These are phyloP conservation scores for Leccinum obscurum DNA, from an alignment of 768 basidiomycete species.

Conservation along the genomic window DNA sequence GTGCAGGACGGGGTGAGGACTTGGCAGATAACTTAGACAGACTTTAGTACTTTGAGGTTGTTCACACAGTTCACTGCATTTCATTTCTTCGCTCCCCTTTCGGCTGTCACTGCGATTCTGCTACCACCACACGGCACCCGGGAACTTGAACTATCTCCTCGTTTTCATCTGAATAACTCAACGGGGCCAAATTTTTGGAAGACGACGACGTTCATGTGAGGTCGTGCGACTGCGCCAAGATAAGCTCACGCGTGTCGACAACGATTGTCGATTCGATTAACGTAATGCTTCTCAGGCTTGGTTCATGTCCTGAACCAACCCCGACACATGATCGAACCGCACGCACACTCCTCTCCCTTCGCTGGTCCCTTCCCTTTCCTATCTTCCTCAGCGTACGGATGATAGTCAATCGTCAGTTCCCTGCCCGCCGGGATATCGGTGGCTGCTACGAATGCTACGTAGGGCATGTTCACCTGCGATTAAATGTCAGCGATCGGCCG, in stretches of 20 bases:
- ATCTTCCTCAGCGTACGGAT: constrained; percentile 41
- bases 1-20: not conserved
- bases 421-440: constrained; percentile 47
- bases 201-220: not conserved
- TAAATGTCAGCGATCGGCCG: not conserved
- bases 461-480: constrained; percentile 56
- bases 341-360: constrained; percentile 36
- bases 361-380: constrained; percentile 28
- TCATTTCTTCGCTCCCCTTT: not conserved
- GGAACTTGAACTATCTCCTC: not conserved
- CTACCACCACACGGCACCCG: not conserved
- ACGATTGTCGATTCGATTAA: not conserved
- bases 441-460: constrained; percentile 57
- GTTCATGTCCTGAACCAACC: constrained; percentile 35
- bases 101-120: not conserved
- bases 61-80: constrained; percentile 13
- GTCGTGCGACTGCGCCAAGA: not conserved
- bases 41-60: not conserved
- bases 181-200: not conserved
- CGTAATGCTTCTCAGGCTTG: not conserved
- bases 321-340: constrained; percentile 38
- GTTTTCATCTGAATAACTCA: not conserved
- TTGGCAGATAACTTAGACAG: no score
- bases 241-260: not conserved
- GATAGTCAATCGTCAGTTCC: constrained; percentile 68